Evolutionary conservation across 805 yeast species (phyloP).

Genomic region (Candida silvicultrix): DNA sequence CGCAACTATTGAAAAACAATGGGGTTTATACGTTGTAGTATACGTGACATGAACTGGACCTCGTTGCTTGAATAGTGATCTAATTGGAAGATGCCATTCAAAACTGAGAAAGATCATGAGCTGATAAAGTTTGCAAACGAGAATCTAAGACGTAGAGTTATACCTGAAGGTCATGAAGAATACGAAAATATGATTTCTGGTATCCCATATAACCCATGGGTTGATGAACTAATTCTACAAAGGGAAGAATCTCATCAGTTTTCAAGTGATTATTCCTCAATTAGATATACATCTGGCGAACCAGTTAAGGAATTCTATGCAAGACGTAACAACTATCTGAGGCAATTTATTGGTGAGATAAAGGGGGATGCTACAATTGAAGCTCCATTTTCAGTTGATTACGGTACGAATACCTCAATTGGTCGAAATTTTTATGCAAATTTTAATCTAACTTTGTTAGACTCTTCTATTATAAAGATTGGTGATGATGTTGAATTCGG

Average conservation of each 20-base stretch:
- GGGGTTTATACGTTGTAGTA: no score
- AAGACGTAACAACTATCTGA: constrained; percentile 32
- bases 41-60: no score
- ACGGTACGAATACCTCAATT: constrained; percentile 52
- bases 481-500: constrained; percentile 59
- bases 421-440: constrained; percentile 59
- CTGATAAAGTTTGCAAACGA: constrained; percentile 17
- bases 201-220: constrained; percentile 33
- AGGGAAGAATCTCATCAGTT: constrained; percentile 23
- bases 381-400: constrained; percentile 58
- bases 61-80: no score
- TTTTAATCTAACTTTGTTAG: constrained; percentile 47
- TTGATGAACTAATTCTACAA: constrained; percentile 20
- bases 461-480: constrained; percentile 53
- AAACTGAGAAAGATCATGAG: constrained; percentile 13
- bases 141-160: constrained; percentile 5
- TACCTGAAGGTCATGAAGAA: constrained; percentile 25
- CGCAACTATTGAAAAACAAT: no score
- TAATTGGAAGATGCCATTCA: no score
- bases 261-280: constrained; percentile 22
- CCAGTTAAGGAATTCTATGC: constrained; percentile 22
- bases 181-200: constrained; percentile 55
- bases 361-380: constrained; percentile 35
- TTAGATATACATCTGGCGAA: constrained; percentile 20
- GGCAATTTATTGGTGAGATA: constrained; percentile 40